Conservation (phyloP, 306 rosid species). For the Fragaria nilgerrensis region DNA sequence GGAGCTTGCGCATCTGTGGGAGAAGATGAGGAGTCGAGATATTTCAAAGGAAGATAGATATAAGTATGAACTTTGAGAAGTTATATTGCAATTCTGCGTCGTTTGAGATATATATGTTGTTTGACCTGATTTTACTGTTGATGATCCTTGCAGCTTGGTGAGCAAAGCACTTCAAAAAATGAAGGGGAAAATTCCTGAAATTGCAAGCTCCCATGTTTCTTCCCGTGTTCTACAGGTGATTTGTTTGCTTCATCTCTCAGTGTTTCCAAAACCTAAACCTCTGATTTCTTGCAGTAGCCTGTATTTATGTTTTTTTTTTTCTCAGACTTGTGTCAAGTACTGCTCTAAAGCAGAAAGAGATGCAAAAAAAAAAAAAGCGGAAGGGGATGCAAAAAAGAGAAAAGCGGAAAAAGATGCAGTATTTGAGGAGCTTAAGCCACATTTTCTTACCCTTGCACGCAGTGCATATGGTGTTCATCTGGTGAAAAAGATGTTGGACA, state of each 20-base stretch:
- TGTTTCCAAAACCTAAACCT: background rate
- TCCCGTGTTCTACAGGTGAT: constrained; percentile 93
- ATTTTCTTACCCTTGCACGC: constrained; percentile 67
- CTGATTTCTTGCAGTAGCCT: constrained; percentile 3
- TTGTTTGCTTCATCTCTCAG: background rate
- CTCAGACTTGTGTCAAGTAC: constrained; percentile 83
- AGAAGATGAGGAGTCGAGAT: constrained; percentile 81
- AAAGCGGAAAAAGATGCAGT: constrained; percentile 66
- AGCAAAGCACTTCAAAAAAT: constrained; percentile 78
- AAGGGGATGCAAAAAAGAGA: constrained; percentile 39
- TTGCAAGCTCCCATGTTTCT: constrained; percentile 82
- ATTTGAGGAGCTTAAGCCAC: constrained; percentile 86
- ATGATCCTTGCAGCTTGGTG: constrained; percentile 44
- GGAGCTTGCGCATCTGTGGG: constrained; percentile 94
- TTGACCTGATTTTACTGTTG: background rate
- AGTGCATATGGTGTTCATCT: constrained; percentile 83
- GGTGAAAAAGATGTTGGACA: constrained; percentile 87
- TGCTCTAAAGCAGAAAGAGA: constrained; percentile 80
- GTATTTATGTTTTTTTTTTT: constrained; percentile 19
- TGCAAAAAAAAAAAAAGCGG: constrained; percentile 31
- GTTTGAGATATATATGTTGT: background rate
- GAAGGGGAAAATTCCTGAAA: constrained; percentile 96
- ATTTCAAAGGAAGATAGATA: constrained; percentile 77
- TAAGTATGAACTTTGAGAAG: constrained; percentile 51
- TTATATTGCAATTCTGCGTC: background rate